A percentile compares a stretch with the other conserved stretches of the same genome.
phyloP scores from a whole-genome alignment of 1,284 basidiomycete genomes.

The Ganoderma lingzhi region DNA sequence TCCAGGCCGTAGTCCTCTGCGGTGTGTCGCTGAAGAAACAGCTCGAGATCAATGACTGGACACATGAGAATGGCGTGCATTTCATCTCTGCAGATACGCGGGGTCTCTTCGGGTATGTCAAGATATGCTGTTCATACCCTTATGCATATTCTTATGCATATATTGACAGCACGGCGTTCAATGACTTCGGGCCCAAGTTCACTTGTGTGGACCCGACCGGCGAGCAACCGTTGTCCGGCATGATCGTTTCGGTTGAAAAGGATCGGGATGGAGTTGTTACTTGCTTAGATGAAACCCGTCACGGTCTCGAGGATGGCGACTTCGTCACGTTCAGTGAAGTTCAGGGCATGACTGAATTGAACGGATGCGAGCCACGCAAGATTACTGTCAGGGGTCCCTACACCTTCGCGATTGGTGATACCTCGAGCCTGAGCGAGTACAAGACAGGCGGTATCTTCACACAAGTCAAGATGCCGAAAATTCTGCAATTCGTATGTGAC shows the following conservation, averaged over 20 bases:
- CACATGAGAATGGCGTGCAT: slow-evolving; percentile 87
- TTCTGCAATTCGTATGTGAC: slow-evolving; percentile 85
- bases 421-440: slow-evolving; percentile 82
- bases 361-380: slow-evolving; percentile 92
- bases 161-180: slow-evolving; percentile 86
- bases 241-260: slow-evolving; percentile 94
- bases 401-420: slow-evolving; percentile 95
- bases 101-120: slow-evolving; percentile 90
- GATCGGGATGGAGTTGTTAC: slow-evolving; percentile 92
- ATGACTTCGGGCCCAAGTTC: slow-evolving; percentile 96
- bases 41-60: slow-evolving; percentile 95
- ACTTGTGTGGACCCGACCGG: slow-evolving; percentile 96
- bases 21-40: slow-evolving; percentile 84
- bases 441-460: slow-evolving; percentile 94
- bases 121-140: slow-evolving; percentile 11
- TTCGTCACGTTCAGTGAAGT: slow-evolving; percentile 98
- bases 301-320: slow-evolving; percentile 98
- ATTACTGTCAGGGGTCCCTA: slow-evolving; percentile 96
- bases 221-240: slow-evolving; percentile 92
- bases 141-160: not conserved
- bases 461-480: slow-evolving; percentile 99
- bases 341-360: slow-evolving; percentile 94
- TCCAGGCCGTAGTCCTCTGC: slow-evolving; percentile 89
- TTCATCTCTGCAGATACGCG: slow-evolving; percentile 95
- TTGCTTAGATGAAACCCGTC: slow-evolving; percentile 96